Base-by-base conservation (phyloP, 1,139 yeast species). In the Pichia cactophila region DNA sequence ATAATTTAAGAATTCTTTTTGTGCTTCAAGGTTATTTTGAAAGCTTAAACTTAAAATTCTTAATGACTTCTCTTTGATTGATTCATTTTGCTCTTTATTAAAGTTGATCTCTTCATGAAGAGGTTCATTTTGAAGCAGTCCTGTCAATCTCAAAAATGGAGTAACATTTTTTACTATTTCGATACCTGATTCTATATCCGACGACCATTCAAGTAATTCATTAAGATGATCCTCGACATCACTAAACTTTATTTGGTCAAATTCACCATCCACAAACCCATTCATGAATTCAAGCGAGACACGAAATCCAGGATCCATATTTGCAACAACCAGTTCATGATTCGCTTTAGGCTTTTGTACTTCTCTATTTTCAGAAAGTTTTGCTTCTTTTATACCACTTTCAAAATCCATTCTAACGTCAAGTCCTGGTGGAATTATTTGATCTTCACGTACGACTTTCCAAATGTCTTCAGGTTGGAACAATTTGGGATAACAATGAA, bases 1-100 rank as follows among this genome's bases (percentile, higher is more conserved):
- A 44, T 56, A 58, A 2, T 44, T 20, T 5, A 48, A 11, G 16
- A 62, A 52, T 4, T 38, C 40, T 10, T 67, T 63, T 14, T 80
- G 67, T 0, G 95, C 90, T 2, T 75, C 77, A 0, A 82, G 81
- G 60, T 88, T 88, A 62, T 88, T 88, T 58, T 95, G 74, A 47
- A 87, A 69, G 4, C 83, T 65, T 9, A 83, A 70, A 0, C 80
- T 77, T 56, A 83, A 69, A 42, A 81, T 69, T 55, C 84, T 67
- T 41, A 75, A 71, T 1, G 73, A 58, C 46, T 72, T 60, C 52
- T 83, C 87, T 47, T 67, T 68, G 10, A 73, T 54, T 4, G 56
- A 49, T 61, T 20, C 33, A 17, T 43, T 33, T 38, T 59, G 54
- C 23, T 49, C 52, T 4, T 28, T 12, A 2, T 52, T 46, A 8